A percentile compares a stretch with the other conserved stretches of the same genome.
These are phyloP conservation scores for Verticillium longisporum DNA, from an alignment of 2,329 filamentous ascomycete genomes.

Conservation along the genomic window DNA sequence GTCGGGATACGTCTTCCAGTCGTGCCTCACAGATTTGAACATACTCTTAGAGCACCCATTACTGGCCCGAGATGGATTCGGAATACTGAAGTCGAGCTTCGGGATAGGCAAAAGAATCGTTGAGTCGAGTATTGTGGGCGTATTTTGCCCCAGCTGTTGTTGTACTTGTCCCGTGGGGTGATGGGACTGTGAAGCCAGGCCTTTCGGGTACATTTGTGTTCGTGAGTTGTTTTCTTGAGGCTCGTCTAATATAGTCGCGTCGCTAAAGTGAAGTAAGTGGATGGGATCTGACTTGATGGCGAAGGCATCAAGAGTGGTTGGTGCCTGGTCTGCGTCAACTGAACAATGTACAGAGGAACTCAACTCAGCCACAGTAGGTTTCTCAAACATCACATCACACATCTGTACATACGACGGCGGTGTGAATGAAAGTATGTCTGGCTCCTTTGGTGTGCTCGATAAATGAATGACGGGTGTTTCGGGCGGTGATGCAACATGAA, in stretches of 20 bases:
- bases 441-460: background rate
- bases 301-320: background rate
- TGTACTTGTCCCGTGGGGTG: background rate
- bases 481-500: background rate
- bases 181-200: background rate
- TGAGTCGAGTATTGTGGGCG: conserved; percentile 15
- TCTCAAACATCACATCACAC: background rate
- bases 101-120: conserved; percentile 21
- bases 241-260: too few relatives aligned
- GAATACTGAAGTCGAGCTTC: conserved; percentile 17
- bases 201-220: background rate
- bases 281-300: too few relatives aligned
- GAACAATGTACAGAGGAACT: too few relatives aligned
- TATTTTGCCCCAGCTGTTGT: conserved; percentile 19
- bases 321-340: background rate
- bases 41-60: conserved; percentile 14
- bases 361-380: background rate
- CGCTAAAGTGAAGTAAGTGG: too few relatives aligned
- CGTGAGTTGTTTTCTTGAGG: background rate
- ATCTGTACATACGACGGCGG: background rate
- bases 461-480: background rate
- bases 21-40: conserved; percentile 12
- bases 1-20: conserved; percentile 1
- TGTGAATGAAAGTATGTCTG: conserved; percentile 3
- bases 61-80: conserved; percentile 16